Conservation (phyloP, 2,329 filamentous ascomycete species). For the Sphaerostilbella broomeana region DNA sequence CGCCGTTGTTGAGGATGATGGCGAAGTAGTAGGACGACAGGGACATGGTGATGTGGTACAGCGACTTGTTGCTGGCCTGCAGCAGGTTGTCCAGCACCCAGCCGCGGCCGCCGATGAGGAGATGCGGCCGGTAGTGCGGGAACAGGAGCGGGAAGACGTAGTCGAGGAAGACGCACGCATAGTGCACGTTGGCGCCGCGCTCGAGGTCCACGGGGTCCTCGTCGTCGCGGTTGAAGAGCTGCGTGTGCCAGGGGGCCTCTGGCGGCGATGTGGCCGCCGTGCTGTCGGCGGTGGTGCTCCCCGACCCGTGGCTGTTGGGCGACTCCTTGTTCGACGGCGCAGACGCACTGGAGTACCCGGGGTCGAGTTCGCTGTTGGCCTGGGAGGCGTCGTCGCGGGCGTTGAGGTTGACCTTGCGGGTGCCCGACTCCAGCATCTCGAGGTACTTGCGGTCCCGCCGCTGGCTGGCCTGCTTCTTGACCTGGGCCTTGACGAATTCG, state of each 20-base stretch:
- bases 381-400: not conserved
- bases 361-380: conserved; percentile 1
- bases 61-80: conserved; percentile 49
- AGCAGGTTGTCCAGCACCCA: conserved; percentile 56
- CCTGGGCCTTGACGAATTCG: conserved; percentile 48
- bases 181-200: conserved; percentile 30
- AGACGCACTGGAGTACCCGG: conserved; percentile 5
- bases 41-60: conserved; percentile 51
- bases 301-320: conserved; percentile 12
- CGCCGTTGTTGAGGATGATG: conserved; percentile 33
- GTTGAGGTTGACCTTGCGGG: conserved; percentile 19
- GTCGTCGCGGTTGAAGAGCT: conserved; percentile 20
- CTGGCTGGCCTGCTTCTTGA: conserved; percentile 47
- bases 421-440: conserved; percentile 33
- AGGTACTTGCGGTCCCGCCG: conserved; percentile 45
- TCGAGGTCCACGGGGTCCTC: conserved; percentile 18
- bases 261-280: conserved; percentile 24
- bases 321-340: conserved; percentile 11
- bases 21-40: conserved; percentile 53
- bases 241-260: conserved; percentile 28
- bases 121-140: conserved; percentile 53
- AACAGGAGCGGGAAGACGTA: conserved; percentile 56
- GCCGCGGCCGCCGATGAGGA: conserved; percentile 50
- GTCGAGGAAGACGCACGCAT: conserved; percentile 55
- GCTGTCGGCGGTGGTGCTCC: conserved; percentile 13